Evolutionary conservation across 306 rosid species (phyloP).

Genomic region (Trifolium fragiferum): DNA sequence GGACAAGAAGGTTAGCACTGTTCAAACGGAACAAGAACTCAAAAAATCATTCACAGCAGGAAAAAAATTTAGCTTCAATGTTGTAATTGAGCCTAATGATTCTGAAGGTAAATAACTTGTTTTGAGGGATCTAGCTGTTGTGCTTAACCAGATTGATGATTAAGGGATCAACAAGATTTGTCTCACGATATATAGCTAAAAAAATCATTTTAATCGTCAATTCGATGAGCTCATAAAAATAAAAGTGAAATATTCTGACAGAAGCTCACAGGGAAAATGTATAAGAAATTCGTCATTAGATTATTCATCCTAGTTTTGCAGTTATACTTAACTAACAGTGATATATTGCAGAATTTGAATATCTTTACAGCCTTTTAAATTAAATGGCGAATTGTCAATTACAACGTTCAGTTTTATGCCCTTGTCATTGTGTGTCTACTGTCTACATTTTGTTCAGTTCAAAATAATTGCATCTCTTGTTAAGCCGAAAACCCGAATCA

Average conservation of each 20-base stretch:
- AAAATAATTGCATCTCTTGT: background rate
- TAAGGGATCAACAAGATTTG: slow-evolving; percentile 5
- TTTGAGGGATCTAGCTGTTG: slow-evolving; percentile 28
- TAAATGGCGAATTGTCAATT: slow-evolving; percentile 1
- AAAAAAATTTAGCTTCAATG: slow-evolving; percentile 72
- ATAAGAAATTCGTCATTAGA: slow-evolving; percentile 7
- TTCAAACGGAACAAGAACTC: slow-evolving; percentile 70
- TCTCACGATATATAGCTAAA: slow-evolving; percentile 18
- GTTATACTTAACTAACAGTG: slow-evolving; percentile 16
- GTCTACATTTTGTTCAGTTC: slow-evolving; percentile 8
- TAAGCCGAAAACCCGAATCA: slow-evolving; percentile 8
- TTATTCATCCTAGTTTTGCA: slow-evolving; percentile 28
- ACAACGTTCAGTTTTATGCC: background rate
- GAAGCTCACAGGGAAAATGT: slow-evolving; percentile 8
- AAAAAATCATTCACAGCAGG: slow-evolving; percentile 64
- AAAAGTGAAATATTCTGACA: slow-evolving; percentile 21
- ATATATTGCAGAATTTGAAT: slow-evolving; percentile 9
- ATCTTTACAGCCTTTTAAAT: slow-evolving; percentile 10
- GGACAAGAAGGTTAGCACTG: slow-evolving; percentile 74
- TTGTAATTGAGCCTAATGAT: slow-evolving; percentile 59
- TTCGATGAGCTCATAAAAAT: slow-evolving; percentile 11
- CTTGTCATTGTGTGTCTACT: background rate
- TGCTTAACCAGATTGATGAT: slow-evolving; percentile 20
- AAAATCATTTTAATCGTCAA: slow-evolving; percentile 20
- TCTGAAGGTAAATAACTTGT: slow-evolving; percentile 36